phyloP scores from a whole-genome alignment of 176 grass and related monocot species.

The Juncus effusus region DNA sequence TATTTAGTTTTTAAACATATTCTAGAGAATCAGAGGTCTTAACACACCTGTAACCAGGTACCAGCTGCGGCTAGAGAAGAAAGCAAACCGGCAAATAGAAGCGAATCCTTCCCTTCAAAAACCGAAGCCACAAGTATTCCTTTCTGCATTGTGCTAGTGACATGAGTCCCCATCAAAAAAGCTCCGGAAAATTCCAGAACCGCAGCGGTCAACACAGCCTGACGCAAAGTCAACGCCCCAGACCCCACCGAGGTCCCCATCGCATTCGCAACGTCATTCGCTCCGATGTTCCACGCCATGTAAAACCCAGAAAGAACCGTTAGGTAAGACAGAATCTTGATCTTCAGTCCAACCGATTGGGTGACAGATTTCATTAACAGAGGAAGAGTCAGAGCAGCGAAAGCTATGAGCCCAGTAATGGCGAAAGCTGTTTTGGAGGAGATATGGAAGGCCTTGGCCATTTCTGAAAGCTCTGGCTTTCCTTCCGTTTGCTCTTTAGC shows the following conservation, averaged over 20 bases:
- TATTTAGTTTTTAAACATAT: too few relatives aligned
- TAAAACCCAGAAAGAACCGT: slow-evolving; percentile 84
- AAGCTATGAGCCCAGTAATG: slow-evolving; percentile 56
- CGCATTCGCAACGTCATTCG: slow-evolving; percentile 96
- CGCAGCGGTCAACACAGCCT: slow-evolving; percentile 75
- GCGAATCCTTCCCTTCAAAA: slow-evolving; percentile 78
- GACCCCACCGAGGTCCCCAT: slow-evolving; percentile 99
- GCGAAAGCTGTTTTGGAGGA: slow-evolving; percentile 61
- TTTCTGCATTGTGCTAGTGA: slow-evolving; percentile 98
- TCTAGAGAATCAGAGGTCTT: background rate
- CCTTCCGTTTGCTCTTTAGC: slow-evolving; percentile 11
- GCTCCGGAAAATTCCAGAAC: slow-evolving; percentile 94
- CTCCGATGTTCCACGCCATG: slow-evolving; percentile 98
- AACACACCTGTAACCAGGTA: slow-evolving; percentile 83
- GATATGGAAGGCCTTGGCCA: slow-evolving; percentile 87
- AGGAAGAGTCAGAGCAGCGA: slow-evolving; percentile 63
- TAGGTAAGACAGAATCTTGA: slow-evolving; percentile 54
- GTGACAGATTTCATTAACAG: slow-evolving; percentile 59
- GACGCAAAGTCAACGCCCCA: slow-evolving; percentile 81
- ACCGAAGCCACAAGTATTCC: slow-evolving; percentile 80
- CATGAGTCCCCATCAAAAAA: slow-evolving; percentile 96
- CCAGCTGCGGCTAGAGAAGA: slow-evolving; percentile 89
- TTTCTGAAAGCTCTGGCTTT: slow-evolving; percentile 35
- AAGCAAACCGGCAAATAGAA: slow-evolving; percentile 90
- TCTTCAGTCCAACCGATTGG: slow-evolving; percentile 44